A percentile compares a stretch with the other conserved stretches of the same genome.
Evolutionary conservation across 352 stramenopile genomes (phyloP).

Genomic region (Phytophthora boehmeriae): DNA sequence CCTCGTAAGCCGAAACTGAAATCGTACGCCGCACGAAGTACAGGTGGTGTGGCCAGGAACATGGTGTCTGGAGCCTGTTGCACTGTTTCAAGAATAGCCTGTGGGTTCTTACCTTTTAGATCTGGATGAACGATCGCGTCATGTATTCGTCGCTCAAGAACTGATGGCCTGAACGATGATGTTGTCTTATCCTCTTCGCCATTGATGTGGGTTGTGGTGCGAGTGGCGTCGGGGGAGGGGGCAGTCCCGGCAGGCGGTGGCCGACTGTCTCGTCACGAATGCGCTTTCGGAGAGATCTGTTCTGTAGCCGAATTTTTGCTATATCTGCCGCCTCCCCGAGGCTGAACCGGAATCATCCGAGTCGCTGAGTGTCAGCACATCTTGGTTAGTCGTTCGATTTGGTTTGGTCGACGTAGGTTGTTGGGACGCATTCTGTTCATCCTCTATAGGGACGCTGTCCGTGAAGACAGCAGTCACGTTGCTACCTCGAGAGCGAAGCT

Average conservation of each 20-base stretch:
- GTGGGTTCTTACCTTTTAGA: conserved; percentile 14
- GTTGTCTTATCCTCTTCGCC: too few species aligned
- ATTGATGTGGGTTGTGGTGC: too few species aligned
- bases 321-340: not conserved
- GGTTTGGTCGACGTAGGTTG: too few species aligned
- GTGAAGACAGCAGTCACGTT: conserved; percentile 2
- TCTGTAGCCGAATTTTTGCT: not conserved
- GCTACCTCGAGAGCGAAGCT: not conserved
- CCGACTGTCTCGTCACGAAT: not conserved
- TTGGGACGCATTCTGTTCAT: too few species aligned
- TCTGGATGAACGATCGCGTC: conserved; percentile 1
- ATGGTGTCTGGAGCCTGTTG: conserved; percentile 7
- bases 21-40: conserved; percentile 10
- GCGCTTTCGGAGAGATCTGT: not conserved
- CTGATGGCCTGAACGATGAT: conserved; percentile 6
- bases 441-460: not conserved
- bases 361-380: conserved; percentile 3
- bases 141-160: not conserved
- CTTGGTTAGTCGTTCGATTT: conserved; percentile 7
- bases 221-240: too few species aligned
- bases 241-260: too few species aligned
- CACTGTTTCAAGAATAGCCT: conserved; percentile 13
- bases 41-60: conserved; percentile 11
- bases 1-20: conserved; percentile 13
- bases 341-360: too few species aligned